Percentiles rank a stretch among this genome's conserved stretches.
Conservation (phyloP, 2,329 filamentous ascomycete genomes). For the Tympanopsis confertula region DNA sequence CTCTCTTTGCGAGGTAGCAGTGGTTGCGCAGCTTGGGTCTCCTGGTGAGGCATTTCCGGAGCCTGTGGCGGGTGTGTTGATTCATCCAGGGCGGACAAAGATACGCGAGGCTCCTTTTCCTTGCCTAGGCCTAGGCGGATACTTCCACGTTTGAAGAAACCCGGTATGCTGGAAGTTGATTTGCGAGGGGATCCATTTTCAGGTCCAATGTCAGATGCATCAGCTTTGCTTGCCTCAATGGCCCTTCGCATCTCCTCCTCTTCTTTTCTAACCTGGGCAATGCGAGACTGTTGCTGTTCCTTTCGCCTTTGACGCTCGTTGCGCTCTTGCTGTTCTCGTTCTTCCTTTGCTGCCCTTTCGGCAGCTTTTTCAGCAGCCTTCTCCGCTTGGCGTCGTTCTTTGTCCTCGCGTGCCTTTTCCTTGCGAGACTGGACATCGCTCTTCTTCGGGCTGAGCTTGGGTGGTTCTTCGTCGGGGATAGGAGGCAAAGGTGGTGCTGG, state of each 20-base stretch:
- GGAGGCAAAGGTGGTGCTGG: not conserved
- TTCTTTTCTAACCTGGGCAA: too few species aligned
- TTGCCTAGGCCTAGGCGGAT: not conserved
- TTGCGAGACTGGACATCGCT: slow-evolving; percentile 3
- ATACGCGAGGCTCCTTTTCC: not conserved
- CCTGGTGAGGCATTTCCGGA: too few species aligned
- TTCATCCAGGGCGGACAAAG: too few species aligned
- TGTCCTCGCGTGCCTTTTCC: slow-evolving; percentile 2
- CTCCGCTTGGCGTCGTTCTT: not conserved
- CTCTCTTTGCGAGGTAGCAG: too few species aligned
- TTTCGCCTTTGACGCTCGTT: not conserved
- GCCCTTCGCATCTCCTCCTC: not conserved
- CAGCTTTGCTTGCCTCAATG: not conserved
- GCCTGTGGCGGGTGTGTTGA: too few species aligned
- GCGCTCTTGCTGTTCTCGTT: slow-evolving; percentile 1
- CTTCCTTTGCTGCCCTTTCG: not conserved
- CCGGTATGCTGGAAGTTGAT: too few species aligned
- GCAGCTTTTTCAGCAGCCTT: not conserved
- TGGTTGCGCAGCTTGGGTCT: too few species aligned
- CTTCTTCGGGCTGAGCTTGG: slow-evolving; percentile 3
- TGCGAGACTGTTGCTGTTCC: too few species aligned
- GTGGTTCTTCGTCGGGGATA: slow-evolving; percentile 3
- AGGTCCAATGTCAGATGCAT: not conserved
- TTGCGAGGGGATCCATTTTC: too few species aligned
- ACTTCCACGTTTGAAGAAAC: not conserved